These are phyloP conservation scores for Fusarium musae DNA, from an alignment of 2,329 filamentous ascomycete genomes.

Conservation along the genomic window DNA sequence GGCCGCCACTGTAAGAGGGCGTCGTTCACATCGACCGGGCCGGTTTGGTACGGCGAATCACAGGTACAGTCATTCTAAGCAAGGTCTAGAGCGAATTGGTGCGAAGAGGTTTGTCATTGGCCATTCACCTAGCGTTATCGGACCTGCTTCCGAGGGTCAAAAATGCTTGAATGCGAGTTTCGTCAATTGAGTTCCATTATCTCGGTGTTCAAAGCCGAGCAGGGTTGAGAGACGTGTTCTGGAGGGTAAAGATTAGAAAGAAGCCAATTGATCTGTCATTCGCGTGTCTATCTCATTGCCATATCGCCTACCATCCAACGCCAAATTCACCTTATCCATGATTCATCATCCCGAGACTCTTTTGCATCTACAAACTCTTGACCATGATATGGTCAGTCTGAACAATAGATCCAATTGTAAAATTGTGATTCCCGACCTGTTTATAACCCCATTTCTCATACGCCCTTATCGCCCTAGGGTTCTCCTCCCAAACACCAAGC, in stretches of 20 bases:
- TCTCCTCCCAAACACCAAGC: slow-evolving; percentile 62
- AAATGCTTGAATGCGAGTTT: fast-evolving
- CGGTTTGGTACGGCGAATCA: slow-evolving; percentile 19
- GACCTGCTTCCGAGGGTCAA: background rate
- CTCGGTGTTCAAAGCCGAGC: background rate
- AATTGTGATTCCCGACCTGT: slow-evolving; percentile 54
- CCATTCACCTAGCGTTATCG: background rate
- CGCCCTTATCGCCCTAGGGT: slow-evolving; percentile 50
- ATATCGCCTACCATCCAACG: too few relatives aligned
- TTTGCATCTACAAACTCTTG: slow-evolving; percentile 40
- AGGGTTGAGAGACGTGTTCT: background rate
- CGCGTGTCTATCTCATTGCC: too few relatives aligned
- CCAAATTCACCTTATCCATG: background rate
- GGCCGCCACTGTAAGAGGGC: slow-evolving; percentile 3
- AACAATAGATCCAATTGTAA: slow-evolving; percentile 53
- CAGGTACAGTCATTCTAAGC: slow-evolving; percentile 12
- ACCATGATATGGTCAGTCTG: slow-evolving; percentile 57
- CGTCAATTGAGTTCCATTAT: background rate
- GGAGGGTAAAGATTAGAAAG: fast-evolving
- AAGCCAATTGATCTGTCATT: fast-evolving
- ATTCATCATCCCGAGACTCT: too few relatives aligned
- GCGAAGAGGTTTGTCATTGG: background rate
- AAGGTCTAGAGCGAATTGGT: background rate
- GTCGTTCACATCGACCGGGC: slow-evolving; percentile 8
- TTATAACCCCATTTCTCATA: slow-evolving; percentile 56